Evolutionary conservation across 2,329 filamentous ascomycete genomes (phyloP).

Genomic region (Fusarium globosum): DNA sequence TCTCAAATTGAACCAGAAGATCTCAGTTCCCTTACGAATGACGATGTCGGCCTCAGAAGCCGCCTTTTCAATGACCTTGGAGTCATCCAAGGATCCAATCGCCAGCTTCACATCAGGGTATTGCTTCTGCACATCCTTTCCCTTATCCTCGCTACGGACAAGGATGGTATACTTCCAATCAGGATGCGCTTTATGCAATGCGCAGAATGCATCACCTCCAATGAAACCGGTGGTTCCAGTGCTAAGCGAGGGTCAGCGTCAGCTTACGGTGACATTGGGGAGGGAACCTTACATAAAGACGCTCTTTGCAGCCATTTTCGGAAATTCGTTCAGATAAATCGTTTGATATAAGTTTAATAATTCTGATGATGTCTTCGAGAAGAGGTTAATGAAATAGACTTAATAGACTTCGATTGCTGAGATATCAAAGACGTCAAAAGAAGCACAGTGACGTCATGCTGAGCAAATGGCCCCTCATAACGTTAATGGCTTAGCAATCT

Average conservation of each 20-base stretch:
- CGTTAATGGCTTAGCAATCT: neutral
- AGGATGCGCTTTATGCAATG: conserved; percentile 46
- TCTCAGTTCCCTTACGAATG: no score
- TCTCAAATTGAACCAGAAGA: no score
- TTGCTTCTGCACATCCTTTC: conserved; percentile 45
- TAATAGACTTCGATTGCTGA: neutral
- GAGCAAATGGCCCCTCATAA: neutral
- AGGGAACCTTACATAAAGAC: neutral
- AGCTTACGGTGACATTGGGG: fast-evolving
- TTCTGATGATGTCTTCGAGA: fast-evolving
- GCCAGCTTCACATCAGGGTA: conserved; percentile 45
- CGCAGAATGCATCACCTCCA: conserved; percentile 22
- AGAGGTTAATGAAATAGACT: fast-evolving
- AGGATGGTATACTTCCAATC: conserved; percentile 55
- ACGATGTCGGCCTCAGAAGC: conserved; percentile 46
- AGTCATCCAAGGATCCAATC: conserved; percentile 49
- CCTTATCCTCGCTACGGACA: conserved; percentile 54
- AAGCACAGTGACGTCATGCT: conserved; percentile 5
- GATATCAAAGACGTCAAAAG: conserved; percentile 14
- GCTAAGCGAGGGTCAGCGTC: neutral
- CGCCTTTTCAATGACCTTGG: conserved; percentile 44
- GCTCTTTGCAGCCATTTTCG: conserved; percentile 11
- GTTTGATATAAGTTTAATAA: fast-evolving
- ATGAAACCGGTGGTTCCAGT: conserved; percentile 24
- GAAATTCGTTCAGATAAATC: fast-evolving